Evolutionary conservation across 768 basidiomycete genomes (phyloP).

Genomic region (Cyclocybe aegerita): DNA sequence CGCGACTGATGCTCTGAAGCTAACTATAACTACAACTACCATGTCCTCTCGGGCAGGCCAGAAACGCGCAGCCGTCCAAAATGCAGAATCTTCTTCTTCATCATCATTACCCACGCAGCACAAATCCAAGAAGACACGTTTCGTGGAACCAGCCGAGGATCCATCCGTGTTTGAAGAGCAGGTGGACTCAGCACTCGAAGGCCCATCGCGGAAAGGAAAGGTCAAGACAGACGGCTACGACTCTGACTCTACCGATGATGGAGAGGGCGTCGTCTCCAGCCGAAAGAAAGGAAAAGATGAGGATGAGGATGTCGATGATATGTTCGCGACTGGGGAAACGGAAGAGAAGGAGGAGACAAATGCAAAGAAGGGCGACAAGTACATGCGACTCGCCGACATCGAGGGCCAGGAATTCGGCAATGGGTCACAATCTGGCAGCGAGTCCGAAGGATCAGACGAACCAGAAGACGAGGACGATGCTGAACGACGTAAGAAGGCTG

Average conservation of each 20-base stretch:
- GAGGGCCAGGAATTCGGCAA: conserved; percentile 92
- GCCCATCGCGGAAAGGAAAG: conserved; percentile 66
- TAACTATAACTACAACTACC: background rate
- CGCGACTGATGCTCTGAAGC: too few species aligned
- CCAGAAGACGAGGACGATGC: conserved; percentile 79
- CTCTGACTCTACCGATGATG: conserved; percentile 92
- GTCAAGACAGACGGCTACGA: conserved; percentile 89
- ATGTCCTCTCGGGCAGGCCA: conserved; percentile 33
- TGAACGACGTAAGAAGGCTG: conserved; percentile 71
- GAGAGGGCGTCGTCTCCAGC: conserved; percentile 89
- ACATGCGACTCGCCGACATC: conserved; percentile 87
- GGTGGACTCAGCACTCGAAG: conserved; percentile 73
- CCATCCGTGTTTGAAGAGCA: conserved; percentile 75
- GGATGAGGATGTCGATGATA: conserved; percentile 67
- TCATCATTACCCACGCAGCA: conserved; percentile 14
- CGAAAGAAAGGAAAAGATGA: conserved; percentile 61
- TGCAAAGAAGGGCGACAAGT: conserved; percentile 64
- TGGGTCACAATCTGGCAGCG: conserved; percentile 36
- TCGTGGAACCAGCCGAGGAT: conserved; percentile 75
- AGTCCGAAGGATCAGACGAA: conserved; percentile 43
- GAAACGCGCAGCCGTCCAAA: conserved; percentile 34
- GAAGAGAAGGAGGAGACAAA: conserved; percentile 48
- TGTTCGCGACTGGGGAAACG: conserved; percentile 72
- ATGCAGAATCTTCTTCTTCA: conserved; percentile 28
- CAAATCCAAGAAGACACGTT: conserved; percentile 70